Conservation (phyloP, 306 rosid species). For the Herpetospermum pedunculosum region DNA sequence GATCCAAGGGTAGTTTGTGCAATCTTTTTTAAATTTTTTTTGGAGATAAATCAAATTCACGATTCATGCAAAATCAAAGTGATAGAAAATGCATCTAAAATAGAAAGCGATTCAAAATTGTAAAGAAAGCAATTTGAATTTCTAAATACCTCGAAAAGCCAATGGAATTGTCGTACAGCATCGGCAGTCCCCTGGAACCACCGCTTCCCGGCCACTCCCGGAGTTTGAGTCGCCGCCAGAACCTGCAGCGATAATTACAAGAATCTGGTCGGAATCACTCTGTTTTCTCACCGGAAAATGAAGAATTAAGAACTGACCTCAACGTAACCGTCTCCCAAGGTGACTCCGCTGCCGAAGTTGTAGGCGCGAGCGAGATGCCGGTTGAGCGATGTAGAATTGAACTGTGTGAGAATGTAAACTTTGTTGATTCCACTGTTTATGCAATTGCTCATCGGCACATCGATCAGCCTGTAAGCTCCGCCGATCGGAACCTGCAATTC, state of each 20-base stretch:
- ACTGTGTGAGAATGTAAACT: slow-evolving; percentile 2
- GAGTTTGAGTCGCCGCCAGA: slow-evolving; percentile 8
- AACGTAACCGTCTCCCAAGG: background rate
- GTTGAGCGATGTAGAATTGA: slow-evolving; percentile 1
- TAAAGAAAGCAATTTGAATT: background rate
- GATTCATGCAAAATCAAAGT: background rate
- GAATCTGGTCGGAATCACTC: background rate
- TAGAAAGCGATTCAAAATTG: background rate
- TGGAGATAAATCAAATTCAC: too few species aligned
- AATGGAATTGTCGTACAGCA: slow-evolving; percentile 8
- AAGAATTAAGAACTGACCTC: background rate
- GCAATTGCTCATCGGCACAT: slow-evolving; percentile 11
- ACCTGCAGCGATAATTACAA: background rate
- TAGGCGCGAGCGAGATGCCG: slow-evolving; percentile 9
- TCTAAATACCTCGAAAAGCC: slow-evolving; percentile 10
- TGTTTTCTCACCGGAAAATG: background rate
- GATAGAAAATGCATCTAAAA: background rate
- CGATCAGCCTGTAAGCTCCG: slow-evolving; percentile 3
- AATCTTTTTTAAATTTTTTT: too few species aligned
- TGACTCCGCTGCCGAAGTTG: background rate
- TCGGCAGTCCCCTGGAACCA: slow-evolving; percentile 11
- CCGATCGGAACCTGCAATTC: background rate
- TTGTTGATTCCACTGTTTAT: slow-evolving; percentile 10
- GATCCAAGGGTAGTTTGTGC: too few species aligned
- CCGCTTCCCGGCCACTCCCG: slow-evolving; percentile 6